Evolutionary conservation across 345 rosid species (phyloP).

Genomic region (Dimocarpus longan): DNA sequence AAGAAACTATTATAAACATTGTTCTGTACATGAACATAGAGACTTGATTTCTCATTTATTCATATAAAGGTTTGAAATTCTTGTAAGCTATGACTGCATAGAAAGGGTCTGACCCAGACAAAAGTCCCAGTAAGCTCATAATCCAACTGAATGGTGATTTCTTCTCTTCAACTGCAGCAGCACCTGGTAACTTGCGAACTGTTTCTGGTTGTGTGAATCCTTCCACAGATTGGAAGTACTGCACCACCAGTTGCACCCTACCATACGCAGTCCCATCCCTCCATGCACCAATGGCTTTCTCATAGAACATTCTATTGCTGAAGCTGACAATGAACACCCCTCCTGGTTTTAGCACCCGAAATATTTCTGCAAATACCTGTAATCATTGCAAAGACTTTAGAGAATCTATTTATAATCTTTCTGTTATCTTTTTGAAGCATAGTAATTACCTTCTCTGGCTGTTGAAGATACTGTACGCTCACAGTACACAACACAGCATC

Average conservation of each 20-base stretch:
- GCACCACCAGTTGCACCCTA: slow-evolving; percentile 68
- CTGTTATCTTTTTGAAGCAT: not conserved
- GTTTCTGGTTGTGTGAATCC: slow-evolving; percentile 79
- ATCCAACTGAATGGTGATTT: slow-evolving; percentile 53
- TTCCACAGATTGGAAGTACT: slow-evolving; percentile 71
- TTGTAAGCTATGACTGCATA: slow-evolving; percentile 83
- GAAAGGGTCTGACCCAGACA: slow-evolving; percentile 77
- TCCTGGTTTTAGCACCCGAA: slow-evolving; percentile 75
- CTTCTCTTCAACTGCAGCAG: slow-evolving; percentile 27
- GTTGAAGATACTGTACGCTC: slow-evolving; percentile 85
- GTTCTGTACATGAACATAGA: not conserved
- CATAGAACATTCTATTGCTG: slow-evolving; percentile 88
- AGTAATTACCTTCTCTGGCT: slow-evolving; percentile 73
- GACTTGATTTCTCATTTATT: slow-evolving; percentile 24
- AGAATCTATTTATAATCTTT: not conserved
- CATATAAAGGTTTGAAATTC: slow-evolving; percentile 74
- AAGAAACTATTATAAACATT: too few species aligned
- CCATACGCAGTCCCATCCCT: slow-evolving; percentile 79
- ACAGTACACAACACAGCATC: slow-evolving; percentile 82
- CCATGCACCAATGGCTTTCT: slow-evolving; percentile 83
- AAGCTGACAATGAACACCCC: slow-evolving; percentile 82
- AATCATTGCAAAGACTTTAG: not conserved
- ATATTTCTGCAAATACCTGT: slow-evolving; percentile 77
- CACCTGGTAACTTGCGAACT: slow-evolving; percentile 47
- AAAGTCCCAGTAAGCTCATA: slow-evolving; percentile 47